Base-by-base conservation (phyloP, 2,329 filamentous ascomycete genomes). In the Talaromyces pinophilus region DNA sequence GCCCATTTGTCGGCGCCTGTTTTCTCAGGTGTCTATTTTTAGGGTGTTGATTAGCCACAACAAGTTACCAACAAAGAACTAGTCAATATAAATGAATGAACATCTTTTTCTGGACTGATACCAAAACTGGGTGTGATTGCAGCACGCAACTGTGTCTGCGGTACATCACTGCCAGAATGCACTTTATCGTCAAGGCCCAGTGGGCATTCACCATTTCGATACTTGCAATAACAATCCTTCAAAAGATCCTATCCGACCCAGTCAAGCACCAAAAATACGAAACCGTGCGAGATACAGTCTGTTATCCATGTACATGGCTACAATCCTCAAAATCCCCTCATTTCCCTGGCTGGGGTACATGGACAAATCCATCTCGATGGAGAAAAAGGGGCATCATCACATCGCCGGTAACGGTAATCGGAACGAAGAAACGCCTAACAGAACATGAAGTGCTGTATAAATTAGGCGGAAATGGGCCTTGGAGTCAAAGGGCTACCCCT, bases 401-500 rank as follows among this genome's bases (percentile, higher is more conserved):
- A 19, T 19, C 30, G n/a, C 52, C n/a, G n/a, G 30, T 17, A 46
- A 48, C 40, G 4, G 28, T 22, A 22, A 35, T 46, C 33, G 28
- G 17, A 15, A 6, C 15, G 10, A 8, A 30, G 5, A 38, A 33
- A 30, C 63, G 57, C 3, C 13, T 46, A 8, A 42, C 25, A 28
- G 76, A 75, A 66, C 85, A 83, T 83, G 82, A 84, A 69, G 74
- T 85, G 30, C 72, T 84, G 35, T 80, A 85, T 68, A 83, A 87
- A 70, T 75, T 86, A 5, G 84, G 85, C 5, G 84, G 85, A 2
- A 83, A 84, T 71, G 82, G 84, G 0, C 85, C 84, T 1, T 87
- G 84, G 84, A 79, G 86, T 44, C 81, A 83, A 61, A 85, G 84
- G 69, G 68, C 76, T 1, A 71, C 80, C 2, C 35, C 62, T 59